phyloP scores from a whole-genome alignment of 1,284 basidiomycete species.

The Fomes fomentarius region DNA sequence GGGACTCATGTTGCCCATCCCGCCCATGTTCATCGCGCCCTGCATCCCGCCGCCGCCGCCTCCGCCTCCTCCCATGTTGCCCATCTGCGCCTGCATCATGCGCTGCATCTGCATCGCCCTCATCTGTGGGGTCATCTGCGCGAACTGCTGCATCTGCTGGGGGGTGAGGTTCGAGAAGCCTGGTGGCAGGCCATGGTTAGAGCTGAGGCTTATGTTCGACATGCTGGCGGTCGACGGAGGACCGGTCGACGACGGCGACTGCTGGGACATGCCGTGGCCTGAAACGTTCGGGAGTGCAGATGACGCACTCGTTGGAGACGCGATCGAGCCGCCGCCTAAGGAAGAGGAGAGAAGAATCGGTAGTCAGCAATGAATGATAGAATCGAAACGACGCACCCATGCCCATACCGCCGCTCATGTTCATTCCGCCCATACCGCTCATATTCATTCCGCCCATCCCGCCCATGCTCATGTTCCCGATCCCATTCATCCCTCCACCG shows the following conservation, averaged over 20 bases:
- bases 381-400: slow-evolving; percentile 20
- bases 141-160: slow-evolving; percentile 21
- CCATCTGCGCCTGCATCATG: slow-evolving; percentile 17
- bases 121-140: slow-evolving; percentile 22
- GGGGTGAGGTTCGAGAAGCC: slow-evolving; percentile 17
- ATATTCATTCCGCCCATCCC: slow-evolving; percentile 21
- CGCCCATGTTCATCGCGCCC: slow-evolving; percentile 6
- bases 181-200: neutral
- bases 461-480: slow-evolving; percentile 20
- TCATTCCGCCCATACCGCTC: slow-evolving; percentile 18
- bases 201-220: neutral
- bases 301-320: slow-evolving; percentile 17
- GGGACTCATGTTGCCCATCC: slow-evolving; percentile 16
- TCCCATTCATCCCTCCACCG: slow-evolving; percentile 22
- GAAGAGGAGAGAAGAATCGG: slow-evolving; percentile 1
- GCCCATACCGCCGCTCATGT: slow-evolving; percentile 15
- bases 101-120: slow-evolving; percentile 22
- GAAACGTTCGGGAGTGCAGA: slow-evolving; percentile 21
- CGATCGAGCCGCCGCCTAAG: slow-evolving; percentile 14
- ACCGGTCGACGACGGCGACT: slow-evolving; percentile 4
- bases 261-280: slow-evolving; percentile 16
- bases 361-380: neutral
- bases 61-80: neutral
- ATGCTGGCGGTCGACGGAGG: slow-evolving; percentile 10
- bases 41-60: slow-evolving; percentile 1